Percentiles rank a stretch among this genome's conserved stretches.
phyloP scores from a whole-genome alignment of 2,329 filamentous ascomycete species.

The Fusarium tricinctum region DNA sequence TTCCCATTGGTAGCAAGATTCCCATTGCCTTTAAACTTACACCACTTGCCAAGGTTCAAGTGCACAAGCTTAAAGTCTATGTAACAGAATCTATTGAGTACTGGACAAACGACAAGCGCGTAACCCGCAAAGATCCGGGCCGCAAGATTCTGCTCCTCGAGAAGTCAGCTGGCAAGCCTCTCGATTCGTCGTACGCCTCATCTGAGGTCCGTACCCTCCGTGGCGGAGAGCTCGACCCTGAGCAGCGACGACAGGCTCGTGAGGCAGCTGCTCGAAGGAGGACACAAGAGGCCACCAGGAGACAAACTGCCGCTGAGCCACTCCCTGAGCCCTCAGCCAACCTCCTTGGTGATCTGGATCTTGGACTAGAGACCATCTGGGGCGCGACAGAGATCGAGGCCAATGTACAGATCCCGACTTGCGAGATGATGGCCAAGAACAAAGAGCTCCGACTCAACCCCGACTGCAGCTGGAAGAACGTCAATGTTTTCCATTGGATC shows the following conservation, averaged over 20 bases:
- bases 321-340: slow-evolving; percentile 73
- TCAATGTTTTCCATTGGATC: slow-evolving; percentile 96
- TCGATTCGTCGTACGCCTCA: slow-evolving; percentile 78
- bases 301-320: slow-evolving; percentile 55
- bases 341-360: slow-evolving; percentile 82
- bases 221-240: slow-evolving; percentile 79
- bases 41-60: slow-evolving; percentile 91
- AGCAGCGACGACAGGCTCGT: slow-evolving; percentile 64
- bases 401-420: slow-evolving; percentile 91
- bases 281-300: slow-evolving; percentile 66
- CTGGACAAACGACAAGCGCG: slow-evolving; percentile 86
- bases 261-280: slow-evolving; percentile 63
- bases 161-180: slow-evolving; percentile 84
- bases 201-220: slow-evolving; percentile 83
- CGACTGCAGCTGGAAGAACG: slow-evolving; percentile 93
- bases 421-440: slow-evolving; percentile 85
- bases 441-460: slow-evolving; percentile 78
- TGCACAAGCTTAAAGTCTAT: slow-evolving; percentile 91
- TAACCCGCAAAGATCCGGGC: slow-evolving; percentile 86
- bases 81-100: slow-evolving; percentile 93
- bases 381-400: slow-evolving; percentile 95
- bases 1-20: slow-evolving; percentile 87
- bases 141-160: slow-evolving; percentile 90
- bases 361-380: slow-evolving; percentile 78
- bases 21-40: slow-evolving; percentile 96